Percentiles rank a stretch among this genome's conserved stretches.
Conservation (phyloP, 2,329 filamentous ascomycete species). For the Kalmusia sp. region DNA sequence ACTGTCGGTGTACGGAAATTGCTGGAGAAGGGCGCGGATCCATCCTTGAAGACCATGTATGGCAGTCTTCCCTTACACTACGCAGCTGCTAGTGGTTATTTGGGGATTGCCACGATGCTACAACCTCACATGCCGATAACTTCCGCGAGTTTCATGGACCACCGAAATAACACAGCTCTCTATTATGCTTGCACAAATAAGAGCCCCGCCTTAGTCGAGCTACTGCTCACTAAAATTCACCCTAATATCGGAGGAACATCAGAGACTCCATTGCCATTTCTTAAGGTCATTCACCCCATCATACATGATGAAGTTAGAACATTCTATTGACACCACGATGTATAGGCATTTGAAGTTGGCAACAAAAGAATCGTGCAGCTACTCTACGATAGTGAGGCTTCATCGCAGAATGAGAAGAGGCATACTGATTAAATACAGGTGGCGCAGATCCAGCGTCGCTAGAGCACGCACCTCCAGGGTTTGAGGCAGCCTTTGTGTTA, state of each 20-base stretch:
- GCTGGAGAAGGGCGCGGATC: conserved; percentile 4
- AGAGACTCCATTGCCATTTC: background rate
- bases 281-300: background rate
- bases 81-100: conserved; percentile 10
- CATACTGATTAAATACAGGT: too few species aligned
- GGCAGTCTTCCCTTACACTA: conserved; percentile 19
- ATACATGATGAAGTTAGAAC: background rate
- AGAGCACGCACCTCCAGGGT: too few species aligned
- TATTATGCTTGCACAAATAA: background rate
- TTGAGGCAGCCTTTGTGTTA: too few species aligned
- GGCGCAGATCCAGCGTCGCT: too few species aligned
- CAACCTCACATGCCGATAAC: background rate
- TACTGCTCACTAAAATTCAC: background rate
- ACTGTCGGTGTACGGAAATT: background rate
- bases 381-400: background rate
- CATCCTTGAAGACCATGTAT: background rate
- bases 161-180: background rate
- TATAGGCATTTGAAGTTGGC: background rate
- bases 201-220: background rate
- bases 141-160: background rate
- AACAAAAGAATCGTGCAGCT: background rate
- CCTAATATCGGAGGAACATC: background rate
- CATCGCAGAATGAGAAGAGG: too few species aligned
- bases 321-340: background rate
- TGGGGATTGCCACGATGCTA: conserved; percentile 2